Conservation (phyloP, 1,284 basidiomycete genomes). For the Cyathus pygmaeus region DNA sequence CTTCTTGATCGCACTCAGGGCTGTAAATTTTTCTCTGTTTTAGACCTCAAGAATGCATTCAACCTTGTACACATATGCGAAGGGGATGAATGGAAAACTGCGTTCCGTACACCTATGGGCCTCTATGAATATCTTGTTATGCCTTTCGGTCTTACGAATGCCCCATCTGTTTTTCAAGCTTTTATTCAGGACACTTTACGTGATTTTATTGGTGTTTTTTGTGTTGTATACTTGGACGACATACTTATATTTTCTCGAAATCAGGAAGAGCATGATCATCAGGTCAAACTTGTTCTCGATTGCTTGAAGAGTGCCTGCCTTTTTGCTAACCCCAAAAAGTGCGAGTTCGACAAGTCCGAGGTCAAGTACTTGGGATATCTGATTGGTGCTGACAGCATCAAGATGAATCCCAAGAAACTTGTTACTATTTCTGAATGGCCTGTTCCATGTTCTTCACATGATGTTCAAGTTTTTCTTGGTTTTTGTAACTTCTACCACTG, state of each 20-base stretch:
- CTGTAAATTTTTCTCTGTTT: constrained; percentile 26
- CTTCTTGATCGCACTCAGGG: constrained; percentile 38
- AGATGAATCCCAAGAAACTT: constrained; percentile 50
- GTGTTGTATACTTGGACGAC: constrained; percentile 47
- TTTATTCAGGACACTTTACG: constrained; percentile 52
- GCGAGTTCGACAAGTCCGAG: constrained; percentile 39
- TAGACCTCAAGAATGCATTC: constrained; percentile 35
- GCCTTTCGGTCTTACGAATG: constrained; percentile 45
- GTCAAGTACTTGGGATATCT: constrained; percentile 56
- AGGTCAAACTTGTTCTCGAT: constrained; percentile 47
- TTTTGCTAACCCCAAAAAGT: constrained; percentile 37
- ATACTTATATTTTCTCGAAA: constrained; percentile 36
- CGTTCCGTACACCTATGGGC: constrained; percentile 44
- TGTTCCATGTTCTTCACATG: constrained; percentile 4
- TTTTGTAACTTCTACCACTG: constrained; percentile 11
- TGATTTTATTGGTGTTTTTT: constrained; percentile 39
- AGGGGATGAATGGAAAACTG: constrained; percentile 48
- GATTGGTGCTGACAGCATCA: constrained; percentile 42
- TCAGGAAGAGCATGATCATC: constrained; percentile 26
- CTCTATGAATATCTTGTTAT: constrained; percentile 49
- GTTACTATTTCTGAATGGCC: constrained; percentile 27
- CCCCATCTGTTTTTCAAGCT: constrained; percentile 38
- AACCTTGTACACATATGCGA: constrained; percentile 39
- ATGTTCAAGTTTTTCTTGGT: constrained; percentile 2
- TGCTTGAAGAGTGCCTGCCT: constrained; percentile 36